Percentiles rank a stretch among this genome's conserved stretches.
phyloP scores from a whole-genome alignment of 129 eudicot species.

The Kitagawia praeruptora region DNA sequence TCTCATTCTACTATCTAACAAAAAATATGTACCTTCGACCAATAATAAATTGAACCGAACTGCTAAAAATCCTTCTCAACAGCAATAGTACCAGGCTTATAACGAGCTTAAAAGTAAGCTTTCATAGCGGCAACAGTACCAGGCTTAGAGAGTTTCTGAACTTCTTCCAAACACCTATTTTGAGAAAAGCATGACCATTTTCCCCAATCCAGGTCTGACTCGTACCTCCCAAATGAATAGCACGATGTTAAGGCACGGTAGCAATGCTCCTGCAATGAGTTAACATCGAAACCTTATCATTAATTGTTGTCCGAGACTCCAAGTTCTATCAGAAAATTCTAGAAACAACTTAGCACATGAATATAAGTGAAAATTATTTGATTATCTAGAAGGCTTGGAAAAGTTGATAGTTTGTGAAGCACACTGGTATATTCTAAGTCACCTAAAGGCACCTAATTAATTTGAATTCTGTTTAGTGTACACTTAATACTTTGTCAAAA shows the following conservation, averaged over 20 bases:
- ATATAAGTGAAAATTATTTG: background rate
- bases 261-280: constrained; percentile 53
- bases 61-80: constrained; percentile 70
- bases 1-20: constrained; percentile 47
- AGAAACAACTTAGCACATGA: background rate
- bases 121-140: constrained; percentile 92
- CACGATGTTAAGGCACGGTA: constrained; percentile 57
- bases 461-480: background rate
- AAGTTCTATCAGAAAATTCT: too few relatives aligned
- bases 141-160: constrained; percentile 58
- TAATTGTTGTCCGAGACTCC: background rate
- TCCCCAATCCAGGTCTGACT: constrained; percentile 82
- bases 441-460: background rate
- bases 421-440: background rate
- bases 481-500: background rate
- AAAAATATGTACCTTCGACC: constrained; percentile 62
- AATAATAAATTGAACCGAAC: constrained; percentile 85
- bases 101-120: constrained; percentile 83
- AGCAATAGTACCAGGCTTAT: too few relatives aligned
- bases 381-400: background rate
- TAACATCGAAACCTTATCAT: background rate
- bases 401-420: background rate
- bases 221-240: constrained; percentile 73
- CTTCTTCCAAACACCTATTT: constrained; percentile 75
- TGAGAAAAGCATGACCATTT: constrained; percentile 80